Evolutionary conservation across 1,139 yeast genomes (phyloP).

Genomic region (Pichia sp.): DNA sequence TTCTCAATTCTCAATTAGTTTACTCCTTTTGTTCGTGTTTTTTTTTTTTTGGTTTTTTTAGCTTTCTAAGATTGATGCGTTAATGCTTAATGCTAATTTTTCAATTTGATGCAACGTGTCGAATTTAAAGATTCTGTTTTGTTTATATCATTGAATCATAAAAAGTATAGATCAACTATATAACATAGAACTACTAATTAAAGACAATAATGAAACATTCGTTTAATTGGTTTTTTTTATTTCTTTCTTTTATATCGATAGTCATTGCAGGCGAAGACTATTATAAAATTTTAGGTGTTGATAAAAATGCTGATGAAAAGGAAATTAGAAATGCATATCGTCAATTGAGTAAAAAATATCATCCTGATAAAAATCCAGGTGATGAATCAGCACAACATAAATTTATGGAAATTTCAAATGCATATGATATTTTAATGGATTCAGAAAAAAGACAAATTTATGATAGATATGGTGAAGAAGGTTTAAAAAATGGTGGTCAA

Average conservation of each 20-base stretch:
- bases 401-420: conserved; percentile 88
- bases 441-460: conserved; percentile 63
- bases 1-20: no score
- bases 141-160: no score
- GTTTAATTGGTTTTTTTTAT: not conserved
- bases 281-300: conserved; percentile 54
- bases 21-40: no score
- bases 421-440: conserved; percentile 83
- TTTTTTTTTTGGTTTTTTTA: not conserved
- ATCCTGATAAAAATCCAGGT: conserved; percentile 88
- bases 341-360: conserved; percentile 76
- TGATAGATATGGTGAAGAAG: conserved; percentile 82
- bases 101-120: conserved; percentile 4
- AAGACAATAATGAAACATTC: not conserved
- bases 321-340: conserved; percentile 87
- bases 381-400: conserved; percentile 77
- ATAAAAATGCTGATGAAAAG: conserved; percentile 62
- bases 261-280: conserved; percentile 16
- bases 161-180: no score
- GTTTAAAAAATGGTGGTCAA: conserved; percentile 43
- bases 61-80: not conserved
- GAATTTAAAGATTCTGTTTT: not conserved
- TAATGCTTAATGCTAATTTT: not conserved
- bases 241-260: conserved; percentile 7
- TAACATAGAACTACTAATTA: no score